Evolutionary conservation across 73 alveolate genomes (phyloP).

Genomic region (Paramecium octaurelia): DNA sequence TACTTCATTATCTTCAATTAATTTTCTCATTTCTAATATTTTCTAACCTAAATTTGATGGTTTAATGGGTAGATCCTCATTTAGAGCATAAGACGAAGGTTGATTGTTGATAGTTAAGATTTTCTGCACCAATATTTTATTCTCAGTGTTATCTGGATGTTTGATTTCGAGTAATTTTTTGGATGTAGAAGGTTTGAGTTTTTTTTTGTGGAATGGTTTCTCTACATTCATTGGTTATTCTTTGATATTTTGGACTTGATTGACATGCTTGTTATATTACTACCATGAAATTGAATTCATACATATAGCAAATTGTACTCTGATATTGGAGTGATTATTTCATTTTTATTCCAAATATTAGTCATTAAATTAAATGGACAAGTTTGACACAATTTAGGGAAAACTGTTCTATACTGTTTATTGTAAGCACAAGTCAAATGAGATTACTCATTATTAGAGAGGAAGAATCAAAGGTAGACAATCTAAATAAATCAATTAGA

Average conservation of each 20-base stretch:
- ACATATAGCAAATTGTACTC: slow-evolving; percentile 20
- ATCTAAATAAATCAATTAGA: not conserved
- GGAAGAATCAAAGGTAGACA: not conserved
- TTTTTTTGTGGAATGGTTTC: slow-evolving; percentile 28
- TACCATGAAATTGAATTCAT: not conserved
- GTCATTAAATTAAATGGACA: slow-evolving; percentile 24
- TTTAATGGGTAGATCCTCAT: not conserved
- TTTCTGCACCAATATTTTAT: not conserved
- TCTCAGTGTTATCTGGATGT: slow-evolving; percentile 22
- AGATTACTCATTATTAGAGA: not conserved
- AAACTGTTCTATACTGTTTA: slow-evolving; percentile 25
- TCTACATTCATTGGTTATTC: not conserved
- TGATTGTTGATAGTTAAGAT: not conserved
- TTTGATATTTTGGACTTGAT: not conserved
- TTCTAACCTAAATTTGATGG: slow-evolving; percentile 42
- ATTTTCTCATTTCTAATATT: slow-evolving; percentile 34
- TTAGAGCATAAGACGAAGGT: not conserved
- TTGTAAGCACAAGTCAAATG: not conserved
- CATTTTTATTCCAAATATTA: slow-evolving; percentile 28
- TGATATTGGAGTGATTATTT: slow-evolving; percentile 1
- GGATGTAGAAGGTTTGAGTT: not conserved
- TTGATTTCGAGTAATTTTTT: not conserved
- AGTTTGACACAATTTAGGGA: slow-evolving; percentile 19
- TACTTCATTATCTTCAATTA: slow-evolving; percentile 54
- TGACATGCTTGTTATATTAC: slow-evolving; percentile 2